Conservation (phyloP, 108 stramenopile species). For the Cyclotella atomus region DNA sequence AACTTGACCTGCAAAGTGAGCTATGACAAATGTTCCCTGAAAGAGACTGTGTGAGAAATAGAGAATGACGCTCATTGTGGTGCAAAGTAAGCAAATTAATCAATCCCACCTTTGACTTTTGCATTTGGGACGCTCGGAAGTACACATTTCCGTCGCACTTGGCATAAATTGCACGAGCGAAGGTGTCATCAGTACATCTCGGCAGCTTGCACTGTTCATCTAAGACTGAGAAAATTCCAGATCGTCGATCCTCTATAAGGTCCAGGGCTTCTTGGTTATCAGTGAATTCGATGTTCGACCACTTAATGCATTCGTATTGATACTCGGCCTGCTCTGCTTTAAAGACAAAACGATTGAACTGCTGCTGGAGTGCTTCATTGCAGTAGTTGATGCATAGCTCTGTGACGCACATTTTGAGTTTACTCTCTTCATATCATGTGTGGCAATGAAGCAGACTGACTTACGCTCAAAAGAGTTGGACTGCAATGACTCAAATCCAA, state of each 20-base stretch:
- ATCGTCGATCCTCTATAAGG: constrained; percentile 81
- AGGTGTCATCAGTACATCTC: constrained; percentile 61
- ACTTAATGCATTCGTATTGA: constrained; percentile 83
- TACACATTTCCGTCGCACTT: constrained; percentile 64
- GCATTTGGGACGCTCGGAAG: constrained; percentile 59
- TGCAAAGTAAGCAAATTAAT: constrained; percentile 86
- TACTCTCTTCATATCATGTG: no score
- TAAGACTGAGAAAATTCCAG: constrained; percentile 76
- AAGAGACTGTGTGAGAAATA: background rate
- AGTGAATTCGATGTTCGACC: constrained; percentile 90
- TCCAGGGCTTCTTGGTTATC: constrained; percentile 94
- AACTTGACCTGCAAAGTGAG: constrained; percentile 92
- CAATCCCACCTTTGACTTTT: constrained; percentile 67
- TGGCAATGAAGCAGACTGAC: no score
- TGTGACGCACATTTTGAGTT: no score
- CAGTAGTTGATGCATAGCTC: constrained; percentile 97
- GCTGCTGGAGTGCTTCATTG: constrained; percentile 93
- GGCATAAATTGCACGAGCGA: constrained; percentile 68
- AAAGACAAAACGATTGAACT: constrained; percentile 92
- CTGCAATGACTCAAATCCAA: constrained; percentile 98
- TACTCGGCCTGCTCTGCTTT: constrained; percentile 90
- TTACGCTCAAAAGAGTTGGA: constrained; percentile 88
- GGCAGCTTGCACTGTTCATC: constrained; percentile 83
- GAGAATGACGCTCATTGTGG: background rate
- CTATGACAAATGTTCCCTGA: constrained; percentile 70